phyloP scores from a whole-genome alignment of 192 early-diverging fungal genomes.

The Coemansia interrupta region DNA sequence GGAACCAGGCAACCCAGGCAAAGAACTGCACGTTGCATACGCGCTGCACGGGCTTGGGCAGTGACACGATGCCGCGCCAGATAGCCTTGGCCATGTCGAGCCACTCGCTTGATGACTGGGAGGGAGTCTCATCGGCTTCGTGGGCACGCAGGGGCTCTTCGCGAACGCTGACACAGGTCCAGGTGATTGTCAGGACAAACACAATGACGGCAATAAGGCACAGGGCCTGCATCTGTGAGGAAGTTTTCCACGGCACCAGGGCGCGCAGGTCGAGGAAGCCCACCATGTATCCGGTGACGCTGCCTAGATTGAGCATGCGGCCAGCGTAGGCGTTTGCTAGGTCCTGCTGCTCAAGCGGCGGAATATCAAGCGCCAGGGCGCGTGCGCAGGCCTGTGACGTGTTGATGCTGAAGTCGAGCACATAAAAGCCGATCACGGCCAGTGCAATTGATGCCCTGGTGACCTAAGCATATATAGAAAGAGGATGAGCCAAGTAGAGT shows the following conservation, averaged over 20 bases:
- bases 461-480: slow-evolving; percentile 25
- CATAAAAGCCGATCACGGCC: slow-evolving; percentile 86
- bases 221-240: slow-evolving; percentile 78
- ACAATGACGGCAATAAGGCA: slow-evolving; percentile 69
- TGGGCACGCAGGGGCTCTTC: slow-evolving; percentile 44
- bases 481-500: background rate
- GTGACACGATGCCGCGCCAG: slow-evolving; percentile 22
- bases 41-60: slow-evolving; percentile 73
- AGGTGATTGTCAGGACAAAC: slow-evolving; percentile 58
- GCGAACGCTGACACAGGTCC: slow-evolving; percentile 64
- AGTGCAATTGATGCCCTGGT: slow-evolving; percentile 57
- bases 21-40: slow-evolving; percentile 93
- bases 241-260: slow-evolving; percentile 62
- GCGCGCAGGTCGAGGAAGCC: slow-evolving; percentile 75
- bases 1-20: slow-evolving; percentile 98
- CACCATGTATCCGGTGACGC: slow-evolving; percentile 80
- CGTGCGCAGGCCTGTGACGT: slow-evolving; percentile 80
- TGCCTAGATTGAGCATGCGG: slow-evolving; percentile 84
- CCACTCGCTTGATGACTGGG: slow-evolving; percentile 18
- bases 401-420: slow-evolving; percentile 91
- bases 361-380: slow-evolving; percentile 82
- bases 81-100: slow-evolving; percentile 20
- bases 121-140: background rate
- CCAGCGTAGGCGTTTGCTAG: slow-evolving; percentile 78
- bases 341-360: slow-evolving; percentile 78